Conservation (phyloP, 495 filamentous ascomycete genomes). For the Aspergillus mulundensis region DNA sequence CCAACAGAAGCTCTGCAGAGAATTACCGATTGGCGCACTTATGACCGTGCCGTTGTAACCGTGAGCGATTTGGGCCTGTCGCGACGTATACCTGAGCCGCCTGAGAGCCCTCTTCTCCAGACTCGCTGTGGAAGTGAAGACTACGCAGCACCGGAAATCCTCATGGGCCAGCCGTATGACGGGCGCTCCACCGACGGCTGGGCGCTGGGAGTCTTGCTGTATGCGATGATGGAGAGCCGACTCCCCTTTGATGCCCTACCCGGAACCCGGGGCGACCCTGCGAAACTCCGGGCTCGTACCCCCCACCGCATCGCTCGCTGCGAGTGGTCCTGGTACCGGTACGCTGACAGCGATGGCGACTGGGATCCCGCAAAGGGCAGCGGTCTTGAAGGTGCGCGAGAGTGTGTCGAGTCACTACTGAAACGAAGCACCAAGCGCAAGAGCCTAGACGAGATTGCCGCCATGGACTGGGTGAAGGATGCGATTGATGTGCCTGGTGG, state of each 20-base stretch:
- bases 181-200: slow-evolving; percentile 90
- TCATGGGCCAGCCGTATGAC: slow-evolving; percentile 93
- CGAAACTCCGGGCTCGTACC: slow-evolving; percentile 66
- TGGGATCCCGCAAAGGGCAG: slow-evolving; percentile 56
- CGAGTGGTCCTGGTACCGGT: slow-evolving; percentile 91
- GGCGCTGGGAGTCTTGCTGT: slow-evolving; percentile 90
- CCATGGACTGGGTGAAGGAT: slow-evolving; percentile 68
- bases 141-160: slow-evolving; percentile 93
- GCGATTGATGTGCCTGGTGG: slow-evolving; percentile 70
- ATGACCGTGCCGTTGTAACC: slow-evolving; percentile 77
- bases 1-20: slow-evolving; percentile 50
- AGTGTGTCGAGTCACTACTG: slow-evolving; percentile 75
- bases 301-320: slow-evolving; percentile 90
- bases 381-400: slow-evolving; percentile 68
- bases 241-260: slow-evolving; percentile 88
- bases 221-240: slow-evolving; percentile 86
- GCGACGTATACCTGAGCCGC: slow-evolving; percentile 67
- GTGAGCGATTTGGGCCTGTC: slow-evolving; percentile 93
- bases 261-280: slow-evolving; percentile 63
- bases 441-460: slow-evolving; percentile 64
- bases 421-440: slow-evolving; percentile 74
- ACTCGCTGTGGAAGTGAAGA: slow-evolving; percentile 94
- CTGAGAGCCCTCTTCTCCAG: slow-evolving; percentile 67
- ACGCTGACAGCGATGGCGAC: slow-evolving; percentile 69
- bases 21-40: slow-evolving; percentile 59